Evolutionary conservation across 352 stramenopile species (phyloP).

Genomic region (Phytophthora citricola): DNA sequence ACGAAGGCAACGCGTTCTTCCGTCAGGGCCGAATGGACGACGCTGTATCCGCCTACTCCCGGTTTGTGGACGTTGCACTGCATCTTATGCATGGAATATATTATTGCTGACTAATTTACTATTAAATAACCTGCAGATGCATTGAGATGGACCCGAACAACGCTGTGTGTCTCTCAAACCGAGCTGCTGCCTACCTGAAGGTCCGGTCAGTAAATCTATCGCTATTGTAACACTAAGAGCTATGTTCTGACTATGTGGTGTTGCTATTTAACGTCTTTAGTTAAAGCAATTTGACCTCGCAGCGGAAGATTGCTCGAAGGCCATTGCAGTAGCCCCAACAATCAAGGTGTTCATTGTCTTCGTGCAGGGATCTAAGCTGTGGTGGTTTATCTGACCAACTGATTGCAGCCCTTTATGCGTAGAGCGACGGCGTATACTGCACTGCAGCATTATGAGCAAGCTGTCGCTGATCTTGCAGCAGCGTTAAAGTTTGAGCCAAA

Average conservation of each 20-base stretch:
- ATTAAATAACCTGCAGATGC: slow-evolving; percentile 32
- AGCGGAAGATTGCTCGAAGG: slow-evolving; percentile 54
- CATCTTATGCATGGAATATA: neutral
- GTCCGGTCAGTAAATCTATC: slow-evolving; percentile 22
- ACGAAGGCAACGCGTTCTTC: slow-evolving; percentile 68
- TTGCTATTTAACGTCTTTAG: slow-evolving; percentile 26
- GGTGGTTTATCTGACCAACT: slow-evolving; percentile 3
- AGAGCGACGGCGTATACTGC: slow-evolving; percentile 54
- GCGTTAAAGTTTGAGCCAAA: slow-evolving; percentile 54
- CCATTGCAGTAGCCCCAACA: slow-evolving; percentile 47
- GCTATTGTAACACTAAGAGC: neutral
- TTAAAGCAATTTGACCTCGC: slow-evolving; percentile 47
- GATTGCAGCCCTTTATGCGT: slow-evolving; percentile 58
- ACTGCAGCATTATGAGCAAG: slow-evolving; percentile 25
- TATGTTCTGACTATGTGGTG: neutral
- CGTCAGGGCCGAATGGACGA: slow-evolving; percentile 40
- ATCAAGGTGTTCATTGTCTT: slow-evolving; percentile 58
- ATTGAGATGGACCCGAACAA: slow-evolving; percentile 51
- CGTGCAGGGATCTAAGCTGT: neutral
- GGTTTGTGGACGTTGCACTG: slow-evolving; percentile 18
- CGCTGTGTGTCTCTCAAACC: slow-evolving; percentile 66
- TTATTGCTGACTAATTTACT: slow-evolving; percentile 8
- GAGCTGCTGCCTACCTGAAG: slow-evolving; percentile 70
- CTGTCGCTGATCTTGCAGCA: slow-evolving; percentile 50
- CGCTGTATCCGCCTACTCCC: slow-evolving; percentile 57